A percentile compares a stretch with the other conserved stretches of the same genome.
Evolutionary conservation across 2,329 filamentous ascomycete genomes (phyloP).

Genomic region (Alternaria consortialis): DNA sequence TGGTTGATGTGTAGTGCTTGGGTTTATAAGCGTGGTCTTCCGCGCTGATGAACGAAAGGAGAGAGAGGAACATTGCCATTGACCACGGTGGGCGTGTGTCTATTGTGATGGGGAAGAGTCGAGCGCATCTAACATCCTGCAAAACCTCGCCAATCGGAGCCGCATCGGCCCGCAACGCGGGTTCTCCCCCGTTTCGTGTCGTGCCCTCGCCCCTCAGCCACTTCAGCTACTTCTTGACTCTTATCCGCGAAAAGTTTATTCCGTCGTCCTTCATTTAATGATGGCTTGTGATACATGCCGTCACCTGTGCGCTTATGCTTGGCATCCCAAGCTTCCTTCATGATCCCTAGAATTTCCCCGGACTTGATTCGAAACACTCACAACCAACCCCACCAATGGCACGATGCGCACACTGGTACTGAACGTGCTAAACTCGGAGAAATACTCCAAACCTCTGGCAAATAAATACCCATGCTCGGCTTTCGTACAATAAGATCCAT

Average conservation of each 20-base stretch:
- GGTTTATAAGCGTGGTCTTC: background rate
- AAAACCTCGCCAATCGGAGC: background rate
- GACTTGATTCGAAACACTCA: slow-evolving; percentile 3
- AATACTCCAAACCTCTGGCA: background rate
- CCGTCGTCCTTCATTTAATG: background rate
- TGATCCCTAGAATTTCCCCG: background rate
- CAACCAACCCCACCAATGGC: slow-evolving; percentile 1
- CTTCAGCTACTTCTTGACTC: background rate
- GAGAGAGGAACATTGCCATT: background rate
- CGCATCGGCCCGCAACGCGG: background rate
- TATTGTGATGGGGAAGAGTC: background rate
- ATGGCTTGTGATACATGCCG: background rate
- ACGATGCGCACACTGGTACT: background rate
- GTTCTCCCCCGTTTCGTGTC: background rate
- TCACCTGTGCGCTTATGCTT: background rate
- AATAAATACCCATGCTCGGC: slow-evolving; percentile 2
- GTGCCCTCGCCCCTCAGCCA: background rate
- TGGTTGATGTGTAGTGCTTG: background rate
- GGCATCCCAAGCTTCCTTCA: slow-evolving; percentile 4
- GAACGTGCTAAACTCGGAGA: background rate
- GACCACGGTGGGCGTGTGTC: background rate
- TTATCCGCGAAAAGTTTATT: too few species aligned
- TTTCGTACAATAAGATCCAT: background rate
- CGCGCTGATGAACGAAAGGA: background rate
- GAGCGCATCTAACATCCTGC: background rate